Evolutionary conservation across 495 filamentous ascomycete species (phyloP).

Genomic region (Xylaria bambusicola): DNA sequence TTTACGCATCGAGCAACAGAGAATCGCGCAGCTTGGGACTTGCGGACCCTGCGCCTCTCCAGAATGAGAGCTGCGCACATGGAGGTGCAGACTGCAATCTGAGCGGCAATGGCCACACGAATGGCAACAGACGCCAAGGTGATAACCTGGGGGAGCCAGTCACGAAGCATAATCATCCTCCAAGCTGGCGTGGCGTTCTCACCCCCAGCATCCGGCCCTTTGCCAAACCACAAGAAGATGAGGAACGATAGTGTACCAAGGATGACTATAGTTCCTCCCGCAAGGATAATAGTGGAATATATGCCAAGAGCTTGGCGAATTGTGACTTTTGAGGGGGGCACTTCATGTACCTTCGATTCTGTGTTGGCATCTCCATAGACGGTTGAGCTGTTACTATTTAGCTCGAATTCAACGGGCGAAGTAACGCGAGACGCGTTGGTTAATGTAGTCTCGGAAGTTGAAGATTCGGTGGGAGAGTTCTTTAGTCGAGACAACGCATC

Average conservation of each 20-base stretch:
- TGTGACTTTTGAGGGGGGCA: background rate
- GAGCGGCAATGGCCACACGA: background rate
- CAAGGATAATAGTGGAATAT: background rate
- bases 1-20: constrained; percentile 4
- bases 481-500: background rate
- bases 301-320: background rate
- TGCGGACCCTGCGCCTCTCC: background rate
- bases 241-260: background rate
- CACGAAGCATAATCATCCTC: constrained; percentile 8
- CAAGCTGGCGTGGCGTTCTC: background rate
- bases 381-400: background rate
- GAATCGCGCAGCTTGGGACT: background rate
- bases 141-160: constrained; percentile 5
- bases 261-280: background rate
- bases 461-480: background rate
- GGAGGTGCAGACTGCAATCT: constrained; percentile 1
- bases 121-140: constrained; percentile 6
- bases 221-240: constrained; percentile 3
- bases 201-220: background rate
- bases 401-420: background rate
- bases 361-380: background rate
- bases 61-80: constrained; percentile 8
- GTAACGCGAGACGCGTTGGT: background rate
- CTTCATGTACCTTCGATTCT: background rate
- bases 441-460: background rate